Base-by-base conservation (phyloP, 257 asterid genomes). In the Eucommia ulmoides region DNA sequence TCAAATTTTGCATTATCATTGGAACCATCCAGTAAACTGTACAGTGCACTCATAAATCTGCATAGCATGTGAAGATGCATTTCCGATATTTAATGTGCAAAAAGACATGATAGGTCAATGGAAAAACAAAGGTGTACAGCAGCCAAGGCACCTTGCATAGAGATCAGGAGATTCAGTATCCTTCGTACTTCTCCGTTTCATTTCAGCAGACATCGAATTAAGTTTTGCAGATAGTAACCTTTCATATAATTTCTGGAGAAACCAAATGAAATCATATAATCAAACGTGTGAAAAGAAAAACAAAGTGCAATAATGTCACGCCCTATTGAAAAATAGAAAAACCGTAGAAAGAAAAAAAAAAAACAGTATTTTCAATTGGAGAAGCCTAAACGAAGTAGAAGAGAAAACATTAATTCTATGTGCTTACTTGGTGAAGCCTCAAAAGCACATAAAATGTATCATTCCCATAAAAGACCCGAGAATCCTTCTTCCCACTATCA, bases 11-110 rank as follows among this genome's bases (percentile, higher is more conserved):
- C 18, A 65, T 86, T 91, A 61, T 91, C 99, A 54, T 77, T 68
- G 55, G 97, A 81, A 61, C 99, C 99, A 69, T 87, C 95, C 12
- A 91, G 95, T 68, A 91, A 79, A 67, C 95, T 70, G 61, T 81
- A 88, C 48, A 91, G 56, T 8, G 94, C 81, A 60, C 72, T 67
- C 80, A 79, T 81, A 74, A 91, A 91, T 74, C 99, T 91, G 87
- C 77, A 64, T 22, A 50, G 52, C 38, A 16, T 18, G 5, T 17
- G 16, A 35, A 42, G 48, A 42, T 42, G 15, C 3, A 16, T 8
- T n/a, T 10, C 19, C 48, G 15, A 42, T 6, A 7, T 6, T 42
- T 3, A 42, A 8, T 15, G 7, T 15, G 1, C 19, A 15, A 2
- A 42, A 21, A 2, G 20, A 10, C 48, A 1, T 42, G 20, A 2